These are phyloP conservation scores for Boletus reticulatus DNA, from an alignment of 768 basidiomycete genomes.

Conservation along the genomic window DNA sequence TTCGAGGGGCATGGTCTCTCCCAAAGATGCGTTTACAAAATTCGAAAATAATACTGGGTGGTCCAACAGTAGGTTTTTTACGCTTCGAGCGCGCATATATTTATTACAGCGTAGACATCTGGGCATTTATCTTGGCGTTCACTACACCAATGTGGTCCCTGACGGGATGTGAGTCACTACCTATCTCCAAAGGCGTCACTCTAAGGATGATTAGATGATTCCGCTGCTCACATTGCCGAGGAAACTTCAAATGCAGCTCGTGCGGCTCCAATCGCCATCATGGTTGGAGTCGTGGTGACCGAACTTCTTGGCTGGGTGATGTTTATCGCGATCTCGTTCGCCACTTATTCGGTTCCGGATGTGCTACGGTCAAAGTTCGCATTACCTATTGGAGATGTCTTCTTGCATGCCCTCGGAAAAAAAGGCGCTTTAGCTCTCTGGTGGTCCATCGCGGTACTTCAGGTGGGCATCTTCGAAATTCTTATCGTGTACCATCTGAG, in stretches of 20 bases:
- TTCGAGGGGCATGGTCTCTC: constrained; percentile 15
- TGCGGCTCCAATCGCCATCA: constrained; percentile 45
- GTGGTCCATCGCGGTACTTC: constrained; percentile 43
- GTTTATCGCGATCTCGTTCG: constrained; percentile 43
- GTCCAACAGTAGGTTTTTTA: constrained; percentile 13
- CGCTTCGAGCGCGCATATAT: neutral
- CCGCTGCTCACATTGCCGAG: constrained; percentile 47
- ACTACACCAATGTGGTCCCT: constrained; percentile 26
- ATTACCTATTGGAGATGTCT: constrained; percentile 43
- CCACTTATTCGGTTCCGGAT: constrained; percentile 37
- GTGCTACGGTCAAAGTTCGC: constrained; percentile 33
- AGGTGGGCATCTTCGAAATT: constrained; percentile 24
- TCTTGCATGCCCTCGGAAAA: constrained; percentile 38
- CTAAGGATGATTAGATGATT: constrained; percentile 36
- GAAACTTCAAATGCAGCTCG: constrained; percentile 42
- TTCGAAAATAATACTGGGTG: constrained; percentile 28
- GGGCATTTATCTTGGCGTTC: constrained; percentile 26
- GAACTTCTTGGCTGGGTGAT: constrained; percentile 42
- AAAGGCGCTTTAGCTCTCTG: constrained; percentile 43
- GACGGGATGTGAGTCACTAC: constrained; percentile 9
- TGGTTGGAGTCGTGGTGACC: constrained; percentile 40
- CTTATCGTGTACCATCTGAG: constrained; percentile 1
- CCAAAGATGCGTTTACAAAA: constrained; percentile 18
- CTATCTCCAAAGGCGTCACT: neutral
- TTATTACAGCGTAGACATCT: constrained; percentile 7